Evolutionary conservation across 768 basidiomycete genomes (phyloP).

Genomic region (Mycena amicta): DNA sequence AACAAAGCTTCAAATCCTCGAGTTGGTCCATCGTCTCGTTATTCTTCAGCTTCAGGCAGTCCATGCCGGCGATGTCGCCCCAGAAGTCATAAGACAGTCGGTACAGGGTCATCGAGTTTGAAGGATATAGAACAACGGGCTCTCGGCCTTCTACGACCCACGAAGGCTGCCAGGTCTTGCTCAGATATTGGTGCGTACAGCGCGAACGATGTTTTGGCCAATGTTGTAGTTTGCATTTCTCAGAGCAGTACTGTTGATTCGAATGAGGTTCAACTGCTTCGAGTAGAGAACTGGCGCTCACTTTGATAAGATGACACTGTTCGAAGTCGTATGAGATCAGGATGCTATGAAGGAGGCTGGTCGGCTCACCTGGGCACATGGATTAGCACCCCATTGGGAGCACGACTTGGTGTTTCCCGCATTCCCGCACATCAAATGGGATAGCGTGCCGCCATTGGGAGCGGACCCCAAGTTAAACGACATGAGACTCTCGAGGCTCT

Average conservation of each 20-base stretch:
- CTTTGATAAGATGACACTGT: slow-evolving; percentile 34
- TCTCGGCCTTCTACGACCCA: slow-evolving; percentile 31
- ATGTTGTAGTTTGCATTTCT: slow-evolving; percentile 33
- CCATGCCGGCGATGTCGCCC: slow-evolving; percentile 34
- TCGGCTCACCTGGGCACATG: slow-evolving; percentile 25
- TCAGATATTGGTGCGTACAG: slow-evolving; percentile 32
- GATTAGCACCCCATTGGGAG: slow-evolving; percentile 21
- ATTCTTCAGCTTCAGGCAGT: slow-evolving; percentile 27
- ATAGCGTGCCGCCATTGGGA: slow-evolving; percentile 26
- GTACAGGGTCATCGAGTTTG: slow-evolving; percentile 10
- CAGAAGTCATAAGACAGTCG: slow-evolving; percentile 19
- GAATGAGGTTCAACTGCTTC: not conserved
- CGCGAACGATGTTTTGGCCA: slow-evolving; percentile 31
- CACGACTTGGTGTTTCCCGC: slow-evolving; percentile 13
- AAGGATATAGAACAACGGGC: slow-evolving; percentile 25
- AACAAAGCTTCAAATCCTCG: slow-evolving; percentile 30
- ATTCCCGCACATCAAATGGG: slow-evolving; percentile 31
- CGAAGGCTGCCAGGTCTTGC: slow-evolving; percentile 31
- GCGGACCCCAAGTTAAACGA: slow-evolving; percentile 32
- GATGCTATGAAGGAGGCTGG: slow-evolving; percentile 10
- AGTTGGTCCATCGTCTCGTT: slow-evolving; percentile 24
- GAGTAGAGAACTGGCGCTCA: not conserved
- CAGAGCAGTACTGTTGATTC: slow-evolving; percentile 37
- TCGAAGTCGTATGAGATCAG: not conserved
- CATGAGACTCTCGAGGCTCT: slow-evolving; percentile 26